Evolutionary conservation across 441 rosid species (phyloP).

Genomic region (Pelargonium citronellum): DNA sequence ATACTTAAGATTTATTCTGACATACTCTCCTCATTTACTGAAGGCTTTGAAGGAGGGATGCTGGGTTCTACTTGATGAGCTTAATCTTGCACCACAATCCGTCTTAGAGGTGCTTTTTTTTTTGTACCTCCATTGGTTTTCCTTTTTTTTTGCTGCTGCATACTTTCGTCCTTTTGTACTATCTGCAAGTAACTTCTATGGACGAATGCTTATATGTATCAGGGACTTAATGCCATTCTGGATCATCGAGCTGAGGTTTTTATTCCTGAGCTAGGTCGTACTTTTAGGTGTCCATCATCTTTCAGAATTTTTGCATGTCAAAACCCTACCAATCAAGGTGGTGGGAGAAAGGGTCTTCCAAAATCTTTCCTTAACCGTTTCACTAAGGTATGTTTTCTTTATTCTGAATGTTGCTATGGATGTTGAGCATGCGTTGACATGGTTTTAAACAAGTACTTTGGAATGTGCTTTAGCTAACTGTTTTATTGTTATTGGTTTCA

Average conservation of each 20-base stretch:
- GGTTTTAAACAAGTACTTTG: slow-evolving; percentile 11
- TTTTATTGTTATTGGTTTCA: slow-evolving; percentile 32
- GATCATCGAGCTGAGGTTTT: slow-evolving; percentile 98
- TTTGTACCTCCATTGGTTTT: slow-evolving; percentile 8
- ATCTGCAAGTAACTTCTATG: slow-evolving; percentile 14
- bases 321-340: slow-evolving; percentile 97
- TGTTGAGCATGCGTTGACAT: background rate
- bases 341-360: slow-evolving; percentile 99
- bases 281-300: slow-evolving; percentile 76
- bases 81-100: slow-evolving; percentile 98
- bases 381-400: slow-evolving; percentile 53
- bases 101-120: slow-evolving; percentile 66
- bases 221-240: slow-evolving; percentile 96
- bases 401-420: background rate
- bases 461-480: slow-evolving; percentile 10
- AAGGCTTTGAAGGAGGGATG: slow-evolving; percentile 97
- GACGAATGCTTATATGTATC: slow-evolving; percentile 19
- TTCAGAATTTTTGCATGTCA: slow-evolving; percentile 97
- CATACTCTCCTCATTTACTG: slow-evolving; percentile 11
- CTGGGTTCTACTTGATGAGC: slow-evolving; percentile 98
- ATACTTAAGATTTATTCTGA: slow-evolving; percentile 10
- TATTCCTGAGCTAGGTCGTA: slow-evolving; percentile 83
- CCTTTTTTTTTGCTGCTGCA: background rate
- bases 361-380: slow-evolving; percentile 94
- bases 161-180: slow-evolving; percentile 4